Conservation (phyloP, 805 yeast species). For the Teunomyces kruisii region DNA sequence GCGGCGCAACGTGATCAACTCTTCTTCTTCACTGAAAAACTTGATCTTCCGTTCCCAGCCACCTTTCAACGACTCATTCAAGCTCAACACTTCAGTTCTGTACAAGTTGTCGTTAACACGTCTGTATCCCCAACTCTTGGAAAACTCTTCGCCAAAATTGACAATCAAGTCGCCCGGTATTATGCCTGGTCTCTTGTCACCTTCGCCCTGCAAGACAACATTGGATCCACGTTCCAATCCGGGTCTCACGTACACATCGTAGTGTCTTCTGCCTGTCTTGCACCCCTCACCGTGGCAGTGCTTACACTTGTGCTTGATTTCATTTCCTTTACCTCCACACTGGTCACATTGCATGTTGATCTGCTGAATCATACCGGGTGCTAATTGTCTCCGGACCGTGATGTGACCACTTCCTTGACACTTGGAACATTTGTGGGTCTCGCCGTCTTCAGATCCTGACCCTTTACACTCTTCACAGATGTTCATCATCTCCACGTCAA, state of each 20-base stretch:
- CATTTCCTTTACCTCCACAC: slow-evolving; percentile 77
- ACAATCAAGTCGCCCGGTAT: slow-evolving; percentile 77
- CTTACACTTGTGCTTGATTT: slow-evolving; percentile 62
- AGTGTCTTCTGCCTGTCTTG: slow-evolving; percentile 51
- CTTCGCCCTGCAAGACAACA: slow-evolving; percentile 67
- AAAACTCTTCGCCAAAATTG: slow-evolving; percentile 54
- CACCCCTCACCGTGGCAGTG: slow-evolving; percentile 73
- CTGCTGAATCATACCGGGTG: slow-evolving; percentile 88
- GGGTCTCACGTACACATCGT: slow-evolving; percentile 61
- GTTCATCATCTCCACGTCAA: slow-evolving; percentile 67
- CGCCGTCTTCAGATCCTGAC: slow-evolving; percentile 80
- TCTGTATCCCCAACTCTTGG: slow-evolving; percentile 77
- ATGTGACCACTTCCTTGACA: slow-evolving; percentile 80
- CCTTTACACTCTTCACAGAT: slow-evolving; percentile 80
- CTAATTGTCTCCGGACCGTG: slow-evolving; percentile 68
- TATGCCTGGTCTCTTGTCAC: slow-evolving; percentile 81
- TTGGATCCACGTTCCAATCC: slow-evolving; percentile 67
- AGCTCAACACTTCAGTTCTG: slow-evolving; percentile 74
- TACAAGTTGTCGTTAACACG: slow-evolving; percentile 73
- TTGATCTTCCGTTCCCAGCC: slow-evolving; percentile 74
- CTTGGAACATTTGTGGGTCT: slow-evolving; percentile 57
- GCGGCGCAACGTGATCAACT: slow-evolving; percentile 48
- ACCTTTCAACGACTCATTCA: slow-evolving; percentile 72
- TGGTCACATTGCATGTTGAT: slow-evolving; percentile 75
- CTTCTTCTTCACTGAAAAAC: slow-evolving; percentile 58